Evolutionary conservation across 2,329 filamentous ascomycete species (phyloP).

Genomic region (Fusarium dimerum): DNA sequence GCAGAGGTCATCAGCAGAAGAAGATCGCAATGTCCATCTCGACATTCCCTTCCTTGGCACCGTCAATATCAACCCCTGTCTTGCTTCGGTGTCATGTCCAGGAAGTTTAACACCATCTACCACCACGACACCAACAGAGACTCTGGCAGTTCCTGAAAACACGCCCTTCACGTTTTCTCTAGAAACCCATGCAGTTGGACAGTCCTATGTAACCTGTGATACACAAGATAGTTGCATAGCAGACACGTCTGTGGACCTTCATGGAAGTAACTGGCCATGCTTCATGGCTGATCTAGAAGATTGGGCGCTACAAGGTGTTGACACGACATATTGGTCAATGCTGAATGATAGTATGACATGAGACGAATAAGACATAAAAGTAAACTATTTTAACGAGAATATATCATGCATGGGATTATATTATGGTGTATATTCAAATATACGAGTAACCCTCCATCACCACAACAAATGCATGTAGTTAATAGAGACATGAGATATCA

Average conservation of each 20-base stretch:
- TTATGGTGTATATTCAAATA: constrained; percentile 15
- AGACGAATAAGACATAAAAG: neutral
- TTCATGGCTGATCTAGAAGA: constrained; percentile 36
- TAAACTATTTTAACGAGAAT: neutral
- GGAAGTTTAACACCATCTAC: constrained; percentile 14
- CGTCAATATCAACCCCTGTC: constrained; percentile 41
- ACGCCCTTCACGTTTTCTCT: constrained; percentile 9
- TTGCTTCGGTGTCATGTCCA: constrained; percentile 14
- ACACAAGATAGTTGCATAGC: constrained; percentile 9
- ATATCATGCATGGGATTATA: constrained; percentile 13
- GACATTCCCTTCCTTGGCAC: constrained; percentile 50
- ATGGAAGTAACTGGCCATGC: constrained; percentile 25
- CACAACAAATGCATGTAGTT: constrained; percentile 12
- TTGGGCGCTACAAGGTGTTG: constrained; percentile 44
- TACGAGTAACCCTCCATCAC: constrained; percentile 12
- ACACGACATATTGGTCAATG: constrained; percentile 39
- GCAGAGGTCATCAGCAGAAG: constrained; percentile 25
- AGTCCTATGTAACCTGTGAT: constrained; percentile 5
- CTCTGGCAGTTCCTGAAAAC: constrained; percentile 6
- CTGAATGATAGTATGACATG: constrained; percentile 27
- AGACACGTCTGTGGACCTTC: constrained; percentile 3
- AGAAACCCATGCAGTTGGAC: neutral
- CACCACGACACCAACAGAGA: constrained; percentile 10
- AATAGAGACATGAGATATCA: constrained; percentile 2
- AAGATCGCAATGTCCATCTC: constrained; percentile 36